Base-by-base conservation (phyloP, 2,329 filamentous ascomycete genomes). In the Colletotrichum camelliae region DNA sequence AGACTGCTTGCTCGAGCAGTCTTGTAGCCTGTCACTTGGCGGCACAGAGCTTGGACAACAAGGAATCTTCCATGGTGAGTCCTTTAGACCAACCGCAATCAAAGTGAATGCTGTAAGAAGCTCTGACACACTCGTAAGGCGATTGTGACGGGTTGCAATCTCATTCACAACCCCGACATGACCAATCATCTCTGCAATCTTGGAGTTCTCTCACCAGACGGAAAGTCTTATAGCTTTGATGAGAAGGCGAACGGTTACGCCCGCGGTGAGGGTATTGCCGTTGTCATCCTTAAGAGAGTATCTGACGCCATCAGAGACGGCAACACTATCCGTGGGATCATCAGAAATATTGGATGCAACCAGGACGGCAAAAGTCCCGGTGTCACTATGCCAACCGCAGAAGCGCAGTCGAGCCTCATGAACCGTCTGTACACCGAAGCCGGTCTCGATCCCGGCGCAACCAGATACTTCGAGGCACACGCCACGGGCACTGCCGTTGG, bases 191-290 rank as follows among this genome's bases (percentile, higher is more conserved):
- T 82, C 71, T 78, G 78, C 8, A 78, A 79, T 18, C 77, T 81
- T 31, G 79, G 79, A 4, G 78, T 83, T 65, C 79, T 83, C 10
- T 80, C 79, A 5, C 78, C 80, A 27, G 73, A 77, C 48, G 80
- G 81, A 55, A 80, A 67, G 55, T 78, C 69, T 33, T 64, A 79
- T 12, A 80, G 83, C 29, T 88, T 84, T 76, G 89, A 88, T 76
- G 77, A 79, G 7, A 78, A 78, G n/a, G 88, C 84, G 2, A 83
- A 84, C 70, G 89, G 89, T 2, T 91, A 89, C 77, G 87, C 82
- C 1, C 83, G 88, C 10, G 88, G 87, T 4, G 89, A 91, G 77
- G 89, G 88, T 5, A 80, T 86, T 24, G 85, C 80, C 2, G 81
- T 84, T 18, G 69, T 89, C 3, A 70, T 89, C 1, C 76, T 91